phyloP scores from a whole-genome alignment of 2,329 filamentous ascomycete species.

The Xylariaceae sp. region DNA sequence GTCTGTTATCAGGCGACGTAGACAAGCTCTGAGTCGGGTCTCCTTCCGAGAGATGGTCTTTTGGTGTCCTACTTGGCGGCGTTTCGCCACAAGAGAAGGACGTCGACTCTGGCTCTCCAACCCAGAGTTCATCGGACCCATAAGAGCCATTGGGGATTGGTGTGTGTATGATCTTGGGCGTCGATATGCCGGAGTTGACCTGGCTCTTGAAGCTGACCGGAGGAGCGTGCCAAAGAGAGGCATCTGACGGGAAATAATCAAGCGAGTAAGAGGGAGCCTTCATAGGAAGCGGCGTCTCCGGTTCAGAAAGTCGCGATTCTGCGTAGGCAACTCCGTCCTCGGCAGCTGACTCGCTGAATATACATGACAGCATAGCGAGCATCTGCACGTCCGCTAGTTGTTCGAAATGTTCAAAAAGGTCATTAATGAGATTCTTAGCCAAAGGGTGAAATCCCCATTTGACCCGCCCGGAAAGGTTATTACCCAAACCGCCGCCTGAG shows the following conservation, averaged over 20 bases:
- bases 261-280: conserved; percentile 63
- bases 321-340: conserved; percentile 53
- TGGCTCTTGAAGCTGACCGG: conserved; percentile 47
- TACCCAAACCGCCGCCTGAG: conserved; percentile 15
- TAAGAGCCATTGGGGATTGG: conserved; percentile 51
- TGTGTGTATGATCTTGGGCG: conserved; percentile 52
- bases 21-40: conserved; percentile 51
- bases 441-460: conserved; percentile 65
- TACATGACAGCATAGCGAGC: conserved; percentile 66
- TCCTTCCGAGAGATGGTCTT: conserved; percentile 41
- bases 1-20: conserved; percentile 53
- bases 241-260: conserved; percentile 60
- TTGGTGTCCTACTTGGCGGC: conserved; percentile 47
- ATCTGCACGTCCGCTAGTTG: conserved; percentile 60
- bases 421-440: conserved; percentile 54
- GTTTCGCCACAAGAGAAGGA: conserved; percentile 60
- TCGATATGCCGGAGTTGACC: conserved; percentile 50
- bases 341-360: conserved; percentile 57
- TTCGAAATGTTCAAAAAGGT: conserved; percentile 62
- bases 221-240: conserved; percentile 42
- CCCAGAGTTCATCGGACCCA: conserved; percentile 53
- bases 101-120: conserved; percentile 49
- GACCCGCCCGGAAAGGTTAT: conserved; percentile 50
- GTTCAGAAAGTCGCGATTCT: conserved; percentile 51
- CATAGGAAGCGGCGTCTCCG: conserved; percentile 58